Conservation (phyloP, 306 rosid genomes). For the Castanea crenata region DNA sequence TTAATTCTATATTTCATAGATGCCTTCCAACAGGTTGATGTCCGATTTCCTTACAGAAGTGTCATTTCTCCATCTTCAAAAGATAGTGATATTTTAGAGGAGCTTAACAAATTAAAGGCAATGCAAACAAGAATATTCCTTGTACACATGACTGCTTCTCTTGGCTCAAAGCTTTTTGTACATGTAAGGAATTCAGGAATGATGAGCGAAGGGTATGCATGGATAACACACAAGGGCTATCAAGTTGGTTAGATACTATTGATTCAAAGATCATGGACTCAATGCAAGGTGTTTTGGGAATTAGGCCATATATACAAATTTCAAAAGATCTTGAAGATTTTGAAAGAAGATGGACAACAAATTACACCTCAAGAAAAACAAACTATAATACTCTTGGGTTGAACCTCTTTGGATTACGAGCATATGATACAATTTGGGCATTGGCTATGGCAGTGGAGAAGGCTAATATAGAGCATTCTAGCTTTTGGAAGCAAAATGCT, state of each 20-base stretch:
- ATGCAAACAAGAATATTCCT: constrained; percentile 18
- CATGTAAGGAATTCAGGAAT: constrained; percentile 19
- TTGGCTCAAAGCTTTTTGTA: constrained; percentile 19
- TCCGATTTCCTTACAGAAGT: constrained; percentile 12
- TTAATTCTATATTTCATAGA: constrained; percentile 26
- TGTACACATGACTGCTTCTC: constrained; percentile 26
- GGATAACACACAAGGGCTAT: constrained; percentile 21
- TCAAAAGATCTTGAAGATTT: constrained; percentile 11
- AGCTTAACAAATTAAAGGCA: constrained; percentile 16
- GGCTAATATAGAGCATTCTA: background rate
- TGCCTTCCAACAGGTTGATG: constrained; percentile 19
- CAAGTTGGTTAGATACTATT: constrained; percentile 1
- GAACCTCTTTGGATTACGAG: constrained; percentile 24
- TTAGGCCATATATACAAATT: constrained; percentile 14
- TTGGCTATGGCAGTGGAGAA: constrained; percentile 24
- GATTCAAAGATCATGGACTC: constrained; percentile 7
- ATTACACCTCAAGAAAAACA: background rate
- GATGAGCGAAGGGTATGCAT: constrained; percentile 28
- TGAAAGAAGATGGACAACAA: background rate
- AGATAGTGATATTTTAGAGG: background rate
- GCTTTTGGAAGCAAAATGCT: background rate
- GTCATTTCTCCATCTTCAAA: constrained; percentile 15
- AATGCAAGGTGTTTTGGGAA: constrained; percentile 43
- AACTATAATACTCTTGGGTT: no score
- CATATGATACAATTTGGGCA: constrained; percentile 38